phyloP scores from a whole-genome alignment of 441 rosid species.

The Manihot esculenta region DNA sequence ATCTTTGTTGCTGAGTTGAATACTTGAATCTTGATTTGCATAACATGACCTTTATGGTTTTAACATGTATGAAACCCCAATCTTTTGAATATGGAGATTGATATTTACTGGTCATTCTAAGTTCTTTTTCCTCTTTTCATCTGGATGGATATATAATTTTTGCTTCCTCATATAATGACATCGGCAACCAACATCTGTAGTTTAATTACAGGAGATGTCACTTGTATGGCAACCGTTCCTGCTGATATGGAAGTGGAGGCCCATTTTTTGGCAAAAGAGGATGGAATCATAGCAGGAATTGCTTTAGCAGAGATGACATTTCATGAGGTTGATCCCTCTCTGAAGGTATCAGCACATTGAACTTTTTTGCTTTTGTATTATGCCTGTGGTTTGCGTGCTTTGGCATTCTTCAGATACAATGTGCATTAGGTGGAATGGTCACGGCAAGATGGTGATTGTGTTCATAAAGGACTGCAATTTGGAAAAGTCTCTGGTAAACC shows the following conservation, averaged over 20 bases:
- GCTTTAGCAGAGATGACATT: constrained; percentile 81
- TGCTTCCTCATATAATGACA: background rate
- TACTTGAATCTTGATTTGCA: background rate
- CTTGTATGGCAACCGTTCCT: constrained; percentile 91
- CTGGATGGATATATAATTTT: background rate
- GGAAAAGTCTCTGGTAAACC: constrained; percentile 73
- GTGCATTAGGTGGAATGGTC: constrained; percentile 76
- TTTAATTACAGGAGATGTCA: constrained; percentile 72
- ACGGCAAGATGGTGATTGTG: constrained; percentile 75
- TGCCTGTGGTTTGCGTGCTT: constrained; percentile 22
- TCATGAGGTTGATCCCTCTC: constrained; percentile 73
- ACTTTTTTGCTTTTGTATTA: constrained; percentile 14
- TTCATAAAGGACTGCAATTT: constrained; percentile 79
- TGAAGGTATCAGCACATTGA: constrained; percentile 46
- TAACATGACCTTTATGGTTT: background rate
- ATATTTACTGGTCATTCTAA: constrained; percentile 3
- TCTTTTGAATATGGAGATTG: background rate
- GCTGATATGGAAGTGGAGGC: constrained; percentile 86
- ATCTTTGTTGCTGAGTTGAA: constrained; percentile 11
- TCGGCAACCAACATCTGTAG: constrained; percentile 21
- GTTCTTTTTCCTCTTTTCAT: background rate
- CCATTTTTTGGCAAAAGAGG: constrained; percentile 84
- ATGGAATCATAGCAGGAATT: constrained; percentile 81
- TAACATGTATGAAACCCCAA: background rate
- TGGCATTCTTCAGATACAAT: constrained; percentile 17